Evolutionary conservation across 371 early-diverging fungal genomes (phyloP).

Genomic region (Nematocida displodere): DNA sequence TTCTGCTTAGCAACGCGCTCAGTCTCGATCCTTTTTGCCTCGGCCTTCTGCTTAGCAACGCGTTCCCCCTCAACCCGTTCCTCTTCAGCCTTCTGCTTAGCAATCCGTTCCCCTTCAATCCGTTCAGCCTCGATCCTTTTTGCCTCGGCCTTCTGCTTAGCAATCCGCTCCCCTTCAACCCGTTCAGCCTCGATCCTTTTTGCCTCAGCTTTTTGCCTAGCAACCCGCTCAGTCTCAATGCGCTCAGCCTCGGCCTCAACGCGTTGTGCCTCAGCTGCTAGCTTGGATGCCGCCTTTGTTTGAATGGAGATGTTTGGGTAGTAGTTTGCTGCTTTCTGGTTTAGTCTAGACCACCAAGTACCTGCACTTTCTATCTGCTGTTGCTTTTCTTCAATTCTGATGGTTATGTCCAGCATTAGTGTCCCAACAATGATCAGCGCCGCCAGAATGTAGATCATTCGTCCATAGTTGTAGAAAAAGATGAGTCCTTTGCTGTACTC

Average conservation of each 20-base stretch:
- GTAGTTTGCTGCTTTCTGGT: neutral
- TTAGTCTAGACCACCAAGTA: neutral
- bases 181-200: neutral
- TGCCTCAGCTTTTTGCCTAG: neutral
- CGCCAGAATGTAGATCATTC: neutral
- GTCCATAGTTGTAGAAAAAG: neutral
- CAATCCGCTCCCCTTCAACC: neutral
- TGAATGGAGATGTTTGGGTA: no score
- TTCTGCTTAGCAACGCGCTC: neutral
- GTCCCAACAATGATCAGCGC: neutral
- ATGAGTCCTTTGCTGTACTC: neutral
- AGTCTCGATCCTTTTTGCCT: neutral
- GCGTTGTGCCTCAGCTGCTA: neutral
- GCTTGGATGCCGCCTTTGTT: neutral
- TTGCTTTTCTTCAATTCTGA: neutral
- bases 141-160: neutral
- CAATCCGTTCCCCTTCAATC: neutral
- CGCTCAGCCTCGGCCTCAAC: neutral
- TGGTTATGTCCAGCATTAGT: neutral
- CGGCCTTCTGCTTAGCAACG: neutral
- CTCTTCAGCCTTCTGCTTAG: neutral
- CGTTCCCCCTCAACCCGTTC: neutral
- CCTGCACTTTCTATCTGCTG: neutral
- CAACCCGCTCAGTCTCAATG: neutral
- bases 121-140: neutral